Evolutionary conservation across 1,139 yeast species (phyloP), one percentile per base, ranked within the genome.

Genomic region (Debaryomyces psychrophilus): DNA sequence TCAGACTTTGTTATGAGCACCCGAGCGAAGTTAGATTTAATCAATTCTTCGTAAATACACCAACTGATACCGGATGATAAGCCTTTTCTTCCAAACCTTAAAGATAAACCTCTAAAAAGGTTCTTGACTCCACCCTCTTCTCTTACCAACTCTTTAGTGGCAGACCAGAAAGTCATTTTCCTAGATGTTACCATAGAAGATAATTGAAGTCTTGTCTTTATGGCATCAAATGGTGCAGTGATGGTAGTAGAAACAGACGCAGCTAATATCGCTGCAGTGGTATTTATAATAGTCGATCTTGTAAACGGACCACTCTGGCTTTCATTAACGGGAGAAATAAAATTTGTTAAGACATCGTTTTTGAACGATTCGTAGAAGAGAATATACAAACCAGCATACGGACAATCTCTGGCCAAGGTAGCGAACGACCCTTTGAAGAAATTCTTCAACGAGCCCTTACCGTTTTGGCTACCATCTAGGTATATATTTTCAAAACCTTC

Each of bases 141-240:
- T n/a, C 54, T 58, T 2, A 79, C 56, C 25, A 87, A 70, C 38
- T 54, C 55, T 46, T 55, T 61, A 3, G 74, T 64, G 6, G 73
- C 69, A 25, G 50, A 49, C 36, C 50, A 27, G 18, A 75, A 63
- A 6, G 70, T 26, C 46, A 43, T 56, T 33, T 37, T 40, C 5
- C 18, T 36, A 11, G 49, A 45, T 11, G 49, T 37, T 29, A 60
- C 50, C 8, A 29, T 22, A 14, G 53, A 20, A 9, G 53, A 44
- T 43, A 92, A 69, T 68, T 93, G 99, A 75, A 93, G 83, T 50
- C 97, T 73, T 0, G 99, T 95, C 62, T 93, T 93, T 39, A 93
- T 82, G 0, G 97, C 90, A 61, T 93, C 99, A 61, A 93, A 93
- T 1, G 99, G 99, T 1, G 96, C 96, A 0, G 99, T 93, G 17